Base-by-base conservation (phyloP, 495 filamentous ascomycete species). In the Lophium mytilinum region DNA sequence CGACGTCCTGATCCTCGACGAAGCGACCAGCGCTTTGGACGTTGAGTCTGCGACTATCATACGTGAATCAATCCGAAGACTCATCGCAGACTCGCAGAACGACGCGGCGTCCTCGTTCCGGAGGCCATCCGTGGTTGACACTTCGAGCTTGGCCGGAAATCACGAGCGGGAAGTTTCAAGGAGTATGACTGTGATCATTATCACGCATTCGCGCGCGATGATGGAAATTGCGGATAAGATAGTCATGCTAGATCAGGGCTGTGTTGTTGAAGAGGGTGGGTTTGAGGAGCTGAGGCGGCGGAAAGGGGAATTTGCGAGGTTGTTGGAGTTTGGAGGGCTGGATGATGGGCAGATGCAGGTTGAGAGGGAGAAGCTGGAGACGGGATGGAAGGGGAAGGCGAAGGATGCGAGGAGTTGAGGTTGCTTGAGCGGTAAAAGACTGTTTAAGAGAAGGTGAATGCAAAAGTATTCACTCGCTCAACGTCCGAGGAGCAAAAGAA, bases 11-110 rank as follows among this genome's bases (percentile, higher is more conserved):
- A 78, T 98, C 0, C 69, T 97, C 11, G 93, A 98, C 57, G 93
- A 97, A 68, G 86, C 91, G 4, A 97, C 93, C 0, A 87, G 82
- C 30, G 83, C 82, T 35, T 70, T 98, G 11, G 93, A 98, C 66
- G 75, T 75, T 0, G 79, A 82, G 56, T 83, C 76, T n/a, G 86
- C 88, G 1, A 79, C 75, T 36, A 71, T 78, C 6, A 78, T 98
- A 12, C 74, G 84, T n/a, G 68, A 77, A 19, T 83, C 85, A 4
- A 76, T 97, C 18, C 59, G 68, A 30, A 60, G 66, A 9, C 63
- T 90, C 19, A 73, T 85, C 24, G 45, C 21, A 33, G 51, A 53
- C 37, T 17, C 37, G 2, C 49, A 37, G 48, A 49, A 53, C 17
- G 49, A 17, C 37, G 68, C 69, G 39, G 57, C 69, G 1, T 14